These are phyloP conservation scores for Plasmodium cynomolgi DNA, from an alignment of 169 alveolate genomes.

Conservation along the genomic window DNA sequence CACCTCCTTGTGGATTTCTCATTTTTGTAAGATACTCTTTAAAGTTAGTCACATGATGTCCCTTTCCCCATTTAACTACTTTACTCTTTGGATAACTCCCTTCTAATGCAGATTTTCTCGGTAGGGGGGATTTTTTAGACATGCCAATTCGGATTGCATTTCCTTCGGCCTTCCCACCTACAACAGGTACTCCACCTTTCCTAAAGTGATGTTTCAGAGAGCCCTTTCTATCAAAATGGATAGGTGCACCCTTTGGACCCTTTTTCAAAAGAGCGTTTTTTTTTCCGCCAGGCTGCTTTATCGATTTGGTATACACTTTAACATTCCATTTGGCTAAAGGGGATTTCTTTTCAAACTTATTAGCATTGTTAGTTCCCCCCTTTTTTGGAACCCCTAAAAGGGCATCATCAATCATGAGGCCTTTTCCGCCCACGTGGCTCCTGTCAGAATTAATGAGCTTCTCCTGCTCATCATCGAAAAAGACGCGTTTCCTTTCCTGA, in stretches of 20 bases:
- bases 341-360: neutral
- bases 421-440: neutral
- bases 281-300: neutral
- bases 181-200: neutral
- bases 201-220: neutral
- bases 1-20: neutral
- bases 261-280: neutral
- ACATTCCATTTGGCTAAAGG: neutral
- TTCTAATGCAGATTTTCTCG: neutral
- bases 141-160: neutral
- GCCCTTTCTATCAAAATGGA: neutral
- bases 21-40: neutral
- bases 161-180: neutral
- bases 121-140: neutral
- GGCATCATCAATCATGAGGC: neutral
- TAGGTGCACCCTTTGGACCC: neutral
- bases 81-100: neutral
- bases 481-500: neutral
- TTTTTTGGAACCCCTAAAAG: neutral
- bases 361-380: neutral
- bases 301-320: neutral
- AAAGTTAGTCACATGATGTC: neutral
- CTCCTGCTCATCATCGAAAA: neutral
- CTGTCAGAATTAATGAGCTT: neutral
- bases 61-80: neutral